Evolutionary conservation across 768 basidiomycete species (phyloP), one percentile per base, ranked within the genome.

Genomic region (Boletus rex-veris): DNA sequence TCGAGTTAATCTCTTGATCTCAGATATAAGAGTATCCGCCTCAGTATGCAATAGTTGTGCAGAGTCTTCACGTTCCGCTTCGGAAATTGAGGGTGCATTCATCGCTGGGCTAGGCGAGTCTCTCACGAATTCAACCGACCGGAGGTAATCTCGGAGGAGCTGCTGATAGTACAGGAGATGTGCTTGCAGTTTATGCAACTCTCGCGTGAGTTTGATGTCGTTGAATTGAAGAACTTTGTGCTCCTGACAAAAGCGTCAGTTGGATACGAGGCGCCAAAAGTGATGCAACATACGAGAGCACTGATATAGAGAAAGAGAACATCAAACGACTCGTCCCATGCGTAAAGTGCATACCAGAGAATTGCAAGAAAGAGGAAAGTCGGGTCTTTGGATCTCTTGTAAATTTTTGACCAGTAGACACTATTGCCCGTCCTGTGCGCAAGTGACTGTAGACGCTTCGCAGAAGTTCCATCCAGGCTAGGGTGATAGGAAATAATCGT

Each of bases 271-370:
- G 18, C 15, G 10, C 18, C 7, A 10, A 24, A 40, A 26, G 18
- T 21, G 18, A 33, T 21, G 5, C 38, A 19, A 2, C 59, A 9
- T 62, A 82, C 81, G 67, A 85, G 67, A 52, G 50, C 69, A 46
- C 74, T 77, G 18, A 84, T 77, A 61, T 85, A 80, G n/a, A 53
- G 43, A 57, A 79, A 81, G 28, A 85, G 58, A 16, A 66, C 62
- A 57, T 82, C 81, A 21, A 83, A 72, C 0, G 80, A 69, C 63
- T 85, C 80, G 50, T 85, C 83, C 81, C 83, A 85, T 2, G 79
- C 74, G 56, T 85, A 84, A 7, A 83, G 64, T 2, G 80, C 76
- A 52, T 82, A 82, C 83, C 83, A 85, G 31, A 84, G 63, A 14
- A 79, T 69, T 26, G 76, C 72, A 28, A 73, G 63, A 18, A 72